Evolutionary conservation across 345 rosid species (phyloP).

Genomic region (Kernera saxatilis): DNA sequence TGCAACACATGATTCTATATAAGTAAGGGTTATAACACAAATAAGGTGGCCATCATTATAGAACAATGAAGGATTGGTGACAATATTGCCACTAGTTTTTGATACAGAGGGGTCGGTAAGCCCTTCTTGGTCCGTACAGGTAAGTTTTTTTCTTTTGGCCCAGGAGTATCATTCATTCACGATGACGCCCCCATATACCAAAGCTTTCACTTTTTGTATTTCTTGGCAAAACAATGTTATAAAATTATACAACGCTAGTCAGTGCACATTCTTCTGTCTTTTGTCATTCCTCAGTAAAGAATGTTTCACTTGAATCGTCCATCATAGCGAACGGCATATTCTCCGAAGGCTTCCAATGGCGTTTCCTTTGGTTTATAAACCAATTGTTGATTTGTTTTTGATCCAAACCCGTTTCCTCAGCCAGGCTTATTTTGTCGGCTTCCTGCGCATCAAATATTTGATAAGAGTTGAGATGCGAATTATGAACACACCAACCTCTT

Average conservation of each 20-base stretch:
- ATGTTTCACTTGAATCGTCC: slow-evolving; percentile 55
- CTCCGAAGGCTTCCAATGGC: slow-evolving; percentile 85
- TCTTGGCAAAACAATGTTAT: not conserved
- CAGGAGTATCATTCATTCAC: not conserved
- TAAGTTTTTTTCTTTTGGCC: not conserved
- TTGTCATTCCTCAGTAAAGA: slow-evolving; percentile 48
- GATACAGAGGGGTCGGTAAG: not conserved
- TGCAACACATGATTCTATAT: not conserved
- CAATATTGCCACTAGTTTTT: not conserved
- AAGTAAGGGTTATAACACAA: not conserved
- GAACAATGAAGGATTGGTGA: not conserved
- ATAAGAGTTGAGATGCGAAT: not conserved
- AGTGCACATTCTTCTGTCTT: not conserved
- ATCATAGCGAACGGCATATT: slow-evolving; percentile 58
- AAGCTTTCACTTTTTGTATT: not conserved
- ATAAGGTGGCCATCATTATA: not conserved
- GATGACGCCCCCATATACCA: not conserved
- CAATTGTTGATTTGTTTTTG: slow-evolving; percentile 84
- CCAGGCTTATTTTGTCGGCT: slow-evolving; percentile 60
- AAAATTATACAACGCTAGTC: not conserved
- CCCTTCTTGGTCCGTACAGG: not conserved
- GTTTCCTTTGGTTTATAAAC: slow-evolving; percentile 84
- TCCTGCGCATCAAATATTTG: slow-evolving; percentile 45
- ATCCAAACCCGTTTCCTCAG: slow-evolving; percentile 72
- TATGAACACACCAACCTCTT: not conserved